phyloP scores from a whole-genome alignment of 2,329 filamentous ascomycete species.

The Ceratocystis variospora region DNA sequence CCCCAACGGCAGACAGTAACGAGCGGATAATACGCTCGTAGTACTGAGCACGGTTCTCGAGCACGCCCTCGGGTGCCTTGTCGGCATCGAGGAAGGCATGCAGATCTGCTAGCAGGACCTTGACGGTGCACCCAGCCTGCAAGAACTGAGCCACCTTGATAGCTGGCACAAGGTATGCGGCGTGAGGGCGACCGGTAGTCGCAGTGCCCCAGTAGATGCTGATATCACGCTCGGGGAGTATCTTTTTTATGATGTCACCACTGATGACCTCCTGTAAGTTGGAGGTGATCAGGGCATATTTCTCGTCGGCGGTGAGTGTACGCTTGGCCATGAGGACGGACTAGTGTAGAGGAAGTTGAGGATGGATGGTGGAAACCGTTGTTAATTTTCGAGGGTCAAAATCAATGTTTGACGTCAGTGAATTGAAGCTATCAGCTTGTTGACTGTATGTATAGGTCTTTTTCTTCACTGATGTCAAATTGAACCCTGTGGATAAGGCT shows the following conservation, averaged over 20 bases:
- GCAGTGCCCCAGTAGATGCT: conserved; percentile 84
- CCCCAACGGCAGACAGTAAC: conserved; percentile 62
- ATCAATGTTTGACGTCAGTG: background rate
- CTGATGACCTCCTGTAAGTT: conserved; percentile 76
- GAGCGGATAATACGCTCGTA: conserved; percentile 65
- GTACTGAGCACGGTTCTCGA: conserved; percentile 69
- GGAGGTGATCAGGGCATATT: conserved; percentile 60
- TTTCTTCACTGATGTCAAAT: background rate
- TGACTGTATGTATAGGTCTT: background rate
- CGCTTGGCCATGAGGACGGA: conserved; percentile 21
- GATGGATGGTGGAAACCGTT: background rate
- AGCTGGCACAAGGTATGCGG: conserved; percentile 76
- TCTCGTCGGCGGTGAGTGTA: conserved; percentile 39
- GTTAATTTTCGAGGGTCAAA: background rate
- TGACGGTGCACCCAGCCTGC: conserved; percentile 68
- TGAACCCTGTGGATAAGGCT: background rate
- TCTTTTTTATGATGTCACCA: conserved; percentile 64
- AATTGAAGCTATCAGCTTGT: background rate
- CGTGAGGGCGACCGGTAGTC: conserved; percentile 76
- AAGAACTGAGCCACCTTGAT: conserved; percentile 86
- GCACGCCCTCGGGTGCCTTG: conserved; percentile 79
- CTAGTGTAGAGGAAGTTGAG: background rate
- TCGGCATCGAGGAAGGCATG: conserved; percentile 70
- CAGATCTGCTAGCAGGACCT: conserved; percentile 60
- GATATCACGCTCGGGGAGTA: conserved; percentile 56